Conservation (phyloP, 257 asterid genomes). For the Nicotiana paniculata region DNA sequence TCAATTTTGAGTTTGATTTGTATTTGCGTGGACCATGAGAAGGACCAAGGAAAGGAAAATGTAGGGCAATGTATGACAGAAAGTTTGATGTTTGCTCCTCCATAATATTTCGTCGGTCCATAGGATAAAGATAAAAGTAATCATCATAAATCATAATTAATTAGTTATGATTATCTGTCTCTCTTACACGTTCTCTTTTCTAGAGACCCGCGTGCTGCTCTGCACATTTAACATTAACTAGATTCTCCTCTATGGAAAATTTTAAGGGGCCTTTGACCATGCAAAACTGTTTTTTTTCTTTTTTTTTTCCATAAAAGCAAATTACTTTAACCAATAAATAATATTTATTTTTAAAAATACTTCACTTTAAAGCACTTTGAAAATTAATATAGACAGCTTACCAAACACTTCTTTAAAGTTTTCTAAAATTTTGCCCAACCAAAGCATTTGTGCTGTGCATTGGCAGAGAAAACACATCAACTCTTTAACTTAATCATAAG, state of each 20-base stretch:
- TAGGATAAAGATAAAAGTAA: not conserved
- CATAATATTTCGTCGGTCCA: not conserved
- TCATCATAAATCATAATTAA: not conserved
- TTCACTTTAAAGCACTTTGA: not conserved
- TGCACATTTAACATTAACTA: not conserved
- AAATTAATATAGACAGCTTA: not conserved
- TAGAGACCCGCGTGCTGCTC: constrained; percentile 11
- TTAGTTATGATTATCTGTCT: not conserved
- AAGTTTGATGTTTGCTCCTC: not conserved
- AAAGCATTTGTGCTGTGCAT: not conserved
- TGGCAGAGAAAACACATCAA: not conserved
- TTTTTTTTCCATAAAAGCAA: not conserved
- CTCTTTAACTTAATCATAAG: not conserved
- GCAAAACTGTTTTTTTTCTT: not conserved
- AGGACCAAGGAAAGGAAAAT: not conserved
- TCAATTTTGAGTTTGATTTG: not conserved
- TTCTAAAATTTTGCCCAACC: not conserved
- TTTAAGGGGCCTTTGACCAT: not conserved
- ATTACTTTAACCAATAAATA: too few relatives aligned
- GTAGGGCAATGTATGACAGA: not conserved
- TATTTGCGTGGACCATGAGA: not conserved
- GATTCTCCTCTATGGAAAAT: not conserved
- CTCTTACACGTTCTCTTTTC: constrained; percentile 6
- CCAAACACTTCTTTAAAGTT: not conserved
- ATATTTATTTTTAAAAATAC: not conserved